Base-by-base conservation (phyloP, 78 protist species). In the Protostelium mycophagum region DNA sequence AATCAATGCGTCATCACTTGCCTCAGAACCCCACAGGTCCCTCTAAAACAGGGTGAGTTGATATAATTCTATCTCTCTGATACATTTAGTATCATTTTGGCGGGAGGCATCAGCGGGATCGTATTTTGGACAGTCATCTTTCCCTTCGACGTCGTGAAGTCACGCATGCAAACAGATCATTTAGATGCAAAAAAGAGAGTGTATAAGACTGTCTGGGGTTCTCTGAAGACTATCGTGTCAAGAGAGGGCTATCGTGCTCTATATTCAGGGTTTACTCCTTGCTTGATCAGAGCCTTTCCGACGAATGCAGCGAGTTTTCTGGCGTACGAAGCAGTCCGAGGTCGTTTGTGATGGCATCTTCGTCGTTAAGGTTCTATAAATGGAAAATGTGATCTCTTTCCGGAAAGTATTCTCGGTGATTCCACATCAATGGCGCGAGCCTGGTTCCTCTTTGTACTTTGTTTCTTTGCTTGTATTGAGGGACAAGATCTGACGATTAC, bases 81-180 rank as follows among this genome's bases (percentile, higher is more conserved):
- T 16, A 51, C 16, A 5, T 51, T 16, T 51, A 89, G 89, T 87
- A 85, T 93, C 34, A 85, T 91, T 89, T 28, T 86, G 5, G 87
- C 92, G 23, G 96, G 93, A 91, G 94, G 88, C 39, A 91, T 94
- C 63, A 94, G 94, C 63, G 97, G 97, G 84, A 86, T 95, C 51
- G 85, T 91, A 1, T 95, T 92, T 86, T 95, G 97, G 97, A 88
- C 95, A 23, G 83, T 87, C 25, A 88, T 89, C 63, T 95, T 87
- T 37, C 97, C 97, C 29, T 37, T 88, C 34, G 97, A 95, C 89
- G 89, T 89, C 31, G 90, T 95, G 63, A 95, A 95, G 87, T 89
- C 96, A 0, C 36, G 91, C 0, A 91, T 95, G 83, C 97, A 95
- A 84, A 88, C 95, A 39, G 97, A 93, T 37, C 31, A 84, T 0